A percentile compares a stretch with the other conserved stretches of the same genome.
phyloP scores from a whole-genome alignment of 768 basidiomycete genomes.

The Hemileccinum rubropunctum region DNA sequence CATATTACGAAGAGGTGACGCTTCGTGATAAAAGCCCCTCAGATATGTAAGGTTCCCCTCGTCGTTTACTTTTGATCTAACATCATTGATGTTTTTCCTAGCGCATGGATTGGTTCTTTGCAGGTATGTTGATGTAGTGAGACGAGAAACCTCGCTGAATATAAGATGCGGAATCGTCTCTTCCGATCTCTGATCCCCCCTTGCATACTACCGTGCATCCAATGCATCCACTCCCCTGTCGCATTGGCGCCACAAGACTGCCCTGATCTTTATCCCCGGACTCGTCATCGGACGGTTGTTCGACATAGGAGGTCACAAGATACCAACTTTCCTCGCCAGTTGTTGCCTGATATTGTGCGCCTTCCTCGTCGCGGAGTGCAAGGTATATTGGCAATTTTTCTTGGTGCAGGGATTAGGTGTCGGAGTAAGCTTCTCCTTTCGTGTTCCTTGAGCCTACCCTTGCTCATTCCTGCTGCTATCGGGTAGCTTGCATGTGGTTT shows the following conservation, averaged over 20 bases:
- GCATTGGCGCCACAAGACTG: constrained; percentile 42
- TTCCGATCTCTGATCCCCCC: too few relatives aligned
- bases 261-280: constrained; percentile 60
- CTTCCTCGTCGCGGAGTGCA: constrained; percentile 71
- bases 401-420: constrained; percentile 69
- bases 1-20: constrained; percentile 58
- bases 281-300: constrained; percentile 67
- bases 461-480: background rate
- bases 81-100: constrained; percentile 24
- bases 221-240: background rate
- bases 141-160: background rate
- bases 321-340: constrained; percentile 48
- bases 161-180: background rate
- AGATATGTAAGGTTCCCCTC: constrained; percentile 47
- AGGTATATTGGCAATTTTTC: constrained; percentile 72
- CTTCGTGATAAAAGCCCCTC: constrained; percentile 53
- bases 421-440: constrained; percentile 44
- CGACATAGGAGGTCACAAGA: constrained; percentile 65
- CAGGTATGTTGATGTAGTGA: constrained; percentile 41
- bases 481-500: constrained; percentile 45
- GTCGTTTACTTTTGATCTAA: background rate
- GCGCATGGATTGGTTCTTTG: constrained; percentile 79
- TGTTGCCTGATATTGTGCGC: constrained; percentile 51
- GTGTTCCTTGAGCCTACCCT: background rate
- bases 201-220: background rate